Percentiles rank a stretch among this genome's conserved stretches.
Conservation (phyloP, 495 filamentous ascomycete species). For the Recurvomyces mirabilis region DNA sequence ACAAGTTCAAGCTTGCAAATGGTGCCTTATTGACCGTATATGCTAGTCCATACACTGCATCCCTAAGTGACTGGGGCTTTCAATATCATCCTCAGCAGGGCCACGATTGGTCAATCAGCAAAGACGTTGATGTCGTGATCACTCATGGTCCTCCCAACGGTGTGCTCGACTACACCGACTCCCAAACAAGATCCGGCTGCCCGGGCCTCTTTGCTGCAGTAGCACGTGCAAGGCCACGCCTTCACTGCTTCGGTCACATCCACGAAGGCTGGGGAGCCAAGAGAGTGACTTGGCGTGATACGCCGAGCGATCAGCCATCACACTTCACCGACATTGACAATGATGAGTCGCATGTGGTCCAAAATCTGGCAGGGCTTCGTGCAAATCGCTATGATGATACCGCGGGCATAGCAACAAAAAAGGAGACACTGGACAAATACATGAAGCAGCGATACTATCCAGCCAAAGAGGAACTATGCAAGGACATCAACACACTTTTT, state of each 20-base stretch:
- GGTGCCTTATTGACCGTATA: slow-evolving; percentile 54
- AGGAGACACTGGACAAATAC: neutral
- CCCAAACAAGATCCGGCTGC: slow-evolving; percentile 40
- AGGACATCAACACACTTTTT: slow-evolving; percentile 53
- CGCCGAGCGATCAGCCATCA: slow-evolving; percentile 22
- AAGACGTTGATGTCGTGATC: slow-evolving; percentile 27
- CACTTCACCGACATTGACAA: slow-evolving; percentile 31
- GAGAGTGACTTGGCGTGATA: slow-evolving; percentile 42
- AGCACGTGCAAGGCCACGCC: slow-evolving; percentile 39
- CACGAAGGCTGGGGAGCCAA: slow-evolving; percentile 63
- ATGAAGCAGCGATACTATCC: neutral
- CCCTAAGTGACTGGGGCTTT: slow-evolving; percentile 50
- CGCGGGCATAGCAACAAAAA: neutral
- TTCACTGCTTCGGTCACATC: slow-evolving; percentile 69
- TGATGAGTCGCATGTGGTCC: slow-evolving; percentile 23
- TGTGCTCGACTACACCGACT: slow-evolving; percentile 41
- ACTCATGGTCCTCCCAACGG: slow-evolving; percentile 62
- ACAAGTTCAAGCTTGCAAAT: slow-evolving; percentile 44
- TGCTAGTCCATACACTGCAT: slow-evolving; percentile 57
- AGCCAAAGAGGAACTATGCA: slow-evolving; percentile 27
- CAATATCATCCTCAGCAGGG: slow-evolving; percentile 36
- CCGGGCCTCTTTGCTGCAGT: slow-evolving; percentile 45
- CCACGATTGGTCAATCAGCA: slow-evolving; percentile 44
- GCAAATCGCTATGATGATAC: neutral
- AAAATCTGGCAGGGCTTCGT: neutral